A percentile compares a stretch with the other conserved stretches of the same genome.
phyloP scores from a whole-genome alignment of 1,139 yeast species.

The Tardiomyces blankii region DNA sequence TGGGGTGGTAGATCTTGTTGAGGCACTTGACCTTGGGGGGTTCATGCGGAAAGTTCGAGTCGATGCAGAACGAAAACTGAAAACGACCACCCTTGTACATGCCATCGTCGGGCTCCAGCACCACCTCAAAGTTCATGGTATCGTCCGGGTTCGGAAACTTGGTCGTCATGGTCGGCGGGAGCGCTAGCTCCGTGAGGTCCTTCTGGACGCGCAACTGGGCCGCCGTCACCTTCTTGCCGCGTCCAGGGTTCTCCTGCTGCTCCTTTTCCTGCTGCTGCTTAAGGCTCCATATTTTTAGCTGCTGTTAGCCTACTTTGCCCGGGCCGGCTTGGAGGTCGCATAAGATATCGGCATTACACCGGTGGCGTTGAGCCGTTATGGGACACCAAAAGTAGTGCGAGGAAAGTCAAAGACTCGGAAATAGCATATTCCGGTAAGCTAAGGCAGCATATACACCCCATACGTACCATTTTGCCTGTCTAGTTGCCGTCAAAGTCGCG shows the following conservation, averaged over 20 bases:
- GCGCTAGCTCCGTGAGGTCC: conserved; percentile 58
- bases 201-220: conserved; percentile 35
- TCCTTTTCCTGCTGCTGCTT: conserved; percentile 28
- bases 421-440: too few species aligned
- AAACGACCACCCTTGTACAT: conserved; percentile 62
- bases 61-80: conserved; percentile 51
- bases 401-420: too few species aligned
- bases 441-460: too few species aligned
- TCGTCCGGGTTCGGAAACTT: conserved; percentile 46
- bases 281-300: conserved; percentile 32
- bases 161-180: conserved; percentile 54
- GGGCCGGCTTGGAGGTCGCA: too few species aligned
- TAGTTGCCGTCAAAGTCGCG: too few species aligned
- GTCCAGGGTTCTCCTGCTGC: conserved; percentile 19
- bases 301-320: neutral
- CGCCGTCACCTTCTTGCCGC: conserved; percentile 33
- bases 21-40: conserved; percentile 78
- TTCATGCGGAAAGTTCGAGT: conserved; percentile 76
- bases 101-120: conserved; percentile 69
- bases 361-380: neutral
- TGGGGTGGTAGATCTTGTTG: conserved; percentile 79
- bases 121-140: conserved; percentile 49
- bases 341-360: conserved; percentile 3
- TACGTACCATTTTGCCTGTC: too few species aligned
- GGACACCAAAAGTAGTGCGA: too few species aligned